These are phyloP conservation scores for Ophiorrhiza pumila DNA, from an alignment of 257 asterid genomes.

Conservation along the genomic window DNA sequence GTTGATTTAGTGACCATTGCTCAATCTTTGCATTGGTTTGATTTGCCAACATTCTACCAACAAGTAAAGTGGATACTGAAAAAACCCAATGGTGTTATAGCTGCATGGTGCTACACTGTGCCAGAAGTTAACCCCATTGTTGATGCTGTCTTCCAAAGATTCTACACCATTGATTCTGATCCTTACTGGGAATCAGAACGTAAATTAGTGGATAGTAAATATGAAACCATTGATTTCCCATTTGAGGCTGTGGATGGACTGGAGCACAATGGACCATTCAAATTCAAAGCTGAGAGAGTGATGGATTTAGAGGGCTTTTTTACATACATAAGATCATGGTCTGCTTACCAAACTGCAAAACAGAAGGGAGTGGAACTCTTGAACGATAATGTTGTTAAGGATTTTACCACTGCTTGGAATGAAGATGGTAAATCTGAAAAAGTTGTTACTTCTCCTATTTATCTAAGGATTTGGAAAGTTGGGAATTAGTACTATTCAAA, in stretches of 20 bases:
- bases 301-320: conserved; percentile 60
- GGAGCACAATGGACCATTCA: conserved; percentile 51
- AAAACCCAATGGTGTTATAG: conserved; percentile 64
- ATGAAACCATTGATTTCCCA: conserved; percentile 57
- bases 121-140: conserved; percentile 45
- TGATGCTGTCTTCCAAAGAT: conserved; percentile 37
- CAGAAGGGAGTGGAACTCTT: conserved; percentile 64
- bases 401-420: conserved; percentile 53
- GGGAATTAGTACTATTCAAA: conserved; percentile 24
- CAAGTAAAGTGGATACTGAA: conserved; percentile 51
- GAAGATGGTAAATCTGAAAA: conserved; percentile 42
- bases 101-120: conserved; percentile 70
- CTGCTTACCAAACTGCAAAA: conserved; percentile 68
- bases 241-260: conserved; percentile 58
- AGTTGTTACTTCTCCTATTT: conserved; percentile 46
- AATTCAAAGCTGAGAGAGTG: conserved; percentile 43
- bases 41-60: conserved; percentile 56
- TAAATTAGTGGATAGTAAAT: conserved; percentile 44
- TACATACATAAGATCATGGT: conserved; percentile 63
- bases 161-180: conserved; percentile 32
- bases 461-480: conserved; percentile 69
- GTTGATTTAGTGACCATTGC: conserved; percentile 54
- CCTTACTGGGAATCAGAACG: conserved; percentile 29
- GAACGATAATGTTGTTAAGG: conserved; percentile 40
- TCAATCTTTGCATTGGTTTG: conserved; percentile 80